These are phyloP conservation scores for Rhynchospora breviuscula DNA, from an alignment of 176 grass and related monocot genomes.

Conservation along the genomic window DNA sequence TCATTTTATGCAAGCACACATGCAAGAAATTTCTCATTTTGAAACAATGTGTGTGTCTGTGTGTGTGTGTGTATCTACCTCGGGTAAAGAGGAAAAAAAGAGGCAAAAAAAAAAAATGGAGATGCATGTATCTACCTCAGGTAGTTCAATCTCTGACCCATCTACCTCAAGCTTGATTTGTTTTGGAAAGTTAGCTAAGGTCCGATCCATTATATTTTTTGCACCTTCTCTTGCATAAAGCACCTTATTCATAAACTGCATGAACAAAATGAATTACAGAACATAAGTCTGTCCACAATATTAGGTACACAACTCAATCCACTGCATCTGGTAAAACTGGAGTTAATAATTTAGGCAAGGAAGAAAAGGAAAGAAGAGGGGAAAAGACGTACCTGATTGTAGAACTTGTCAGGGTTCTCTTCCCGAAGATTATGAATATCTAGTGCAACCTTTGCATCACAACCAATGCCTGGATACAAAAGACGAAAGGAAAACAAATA, in stretches of 20 bases:
- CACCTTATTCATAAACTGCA: conserved; percentile 90
- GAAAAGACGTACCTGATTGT: conserved; percentile 57
- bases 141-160: conserved; percentile 68
- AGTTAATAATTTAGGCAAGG: background rate
- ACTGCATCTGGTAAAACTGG: background rate
- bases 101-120: background rate
- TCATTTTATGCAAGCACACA: background rate
- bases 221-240: conserved; percentile 98
- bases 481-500: background rate
- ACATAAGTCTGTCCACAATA: background rate
- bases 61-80: background rate
- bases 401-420: conserved; percentile 95
- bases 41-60: background rate
- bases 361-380: conserved; percentile 8
- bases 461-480: conserved; percentile 68
- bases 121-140: conserved; percentile 45
- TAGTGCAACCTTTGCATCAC: conserved; percentile 97
- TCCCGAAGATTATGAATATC: conserved; percentile 94
- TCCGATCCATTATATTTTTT: conserved; percentile 91
- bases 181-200: conserved; percentile 71
- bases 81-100: background rate
- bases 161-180: conserved; percentile 88
- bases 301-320: background rate
- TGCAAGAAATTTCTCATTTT: background rate
- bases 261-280: conserved; percentile 1